Evolutionary conservation across 768 basidiomycete genomes (phyloP), one percentile per base, ranked within the genome.

Genomic region (Boletus sp.): DNA sequence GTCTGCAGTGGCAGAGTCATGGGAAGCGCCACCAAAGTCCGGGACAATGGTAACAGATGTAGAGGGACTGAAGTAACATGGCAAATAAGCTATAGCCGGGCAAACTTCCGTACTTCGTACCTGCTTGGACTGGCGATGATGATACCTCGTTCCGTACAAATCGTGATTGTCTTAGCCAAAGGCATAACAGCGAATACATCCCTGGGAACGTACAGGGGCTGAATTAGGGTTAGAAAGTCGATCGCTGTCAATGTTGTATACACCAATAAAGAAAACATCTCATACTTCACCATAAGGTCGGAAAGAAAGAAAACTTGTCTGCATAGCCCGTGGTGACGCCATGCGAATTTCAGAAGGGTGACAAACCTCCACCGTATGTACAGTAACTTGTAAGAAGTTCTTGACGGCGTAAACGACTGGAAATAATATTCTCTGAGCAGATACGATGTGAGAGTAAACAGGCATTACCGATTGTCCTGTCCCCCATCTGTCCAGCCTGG

Each of bases 131-230:
- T 83, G 9, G 82, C 73, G 39, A 90, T 82, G 8, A 84, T 76
- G 32, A 93, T 77, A 11, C 84, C 81, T 29, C 82, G 81, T 33
- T 80, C 79, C 1, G 84, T 83, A 58, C 83, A 83, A 25, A 93
- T 77, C 0, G 83, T 85, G 7, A 90, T 73, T 0, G 79, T 85
- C 68, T 83, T 87, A 5, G 72, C 71, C 34, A 93, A 66, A 14
- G 83, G 73, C 5, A 77, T 80, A 27, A 90, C 72, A 50, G 83
- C 79, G 51, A 79, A 78, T 0, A 83, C 83, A 53, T 91, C 88
- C 63, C 82, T 85, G 1, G 90, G 85, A 44, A 92, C 78, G 58
- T 82, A 85, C 11, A 85, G 79, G 2, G 82, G 70, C 89, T 92
- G 57, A 2, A 51, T 38, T 17, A 17, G 15, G 47, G 44, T 29